Evolutionary conservation across 345 rosid species (phyloP).

Genomic region (Salix viminalis): DNA sequence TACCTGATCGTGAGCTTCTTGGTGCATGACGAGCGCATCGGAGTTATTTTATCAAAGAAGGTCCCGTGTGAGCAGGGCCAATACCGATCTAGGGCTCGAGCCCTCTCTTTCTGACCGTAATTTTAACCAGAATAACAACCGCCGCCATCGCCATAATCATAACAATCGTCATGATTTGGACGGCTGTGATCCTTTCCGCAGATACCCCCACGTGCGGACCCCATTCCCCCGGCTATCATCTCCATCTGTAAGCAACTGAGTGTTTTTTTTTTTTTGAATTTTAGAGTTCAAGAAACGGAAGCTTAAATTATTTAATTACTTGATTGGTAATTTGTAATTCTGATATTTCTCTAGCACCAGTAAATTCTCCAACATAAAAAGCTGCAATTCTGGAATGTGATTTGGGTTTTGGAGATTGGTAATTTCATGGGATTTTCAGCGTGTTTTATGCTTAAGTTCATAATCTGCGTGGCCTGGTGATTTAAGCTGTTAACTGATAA

Average conservation of each 20-base stretch:
- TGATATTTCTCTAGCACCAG: neutral
- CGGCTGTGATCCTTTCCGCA: conserved; percentile 53
- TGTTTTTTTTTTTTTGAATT: neutral
- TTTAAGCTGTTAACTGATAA: neutral
- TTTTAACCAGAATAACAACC: conserved; percentile 33
- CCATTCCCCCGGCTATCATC: conserved; percentile 28
- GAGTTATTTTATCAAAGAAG: conserved; percentile 80
- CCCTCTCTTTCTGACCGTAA: conserved; percentile 35
- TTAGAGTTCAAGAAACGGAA: neutral
- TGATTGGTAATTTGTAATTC: neutral
- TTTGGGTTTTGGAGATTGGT: neutral
- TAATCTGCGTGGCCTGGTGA: too few relatives aligned
- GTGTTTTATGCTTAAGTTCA: neutral
- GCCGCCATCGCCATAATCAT: conserved; percentile 38
- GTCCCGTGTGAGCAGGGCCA: conserved; percentile 56
- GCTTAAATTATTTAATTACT: neutral
- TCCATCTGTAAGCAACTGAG: conserved; percentile 36
- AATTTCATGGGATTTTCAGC: neutral
- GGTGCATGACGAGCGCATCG: conserved; percentile 88
- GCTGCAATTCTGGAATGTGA: neutral
- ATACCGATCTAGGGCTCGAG: conserved; percentile 37
- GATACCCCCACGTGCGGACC: conserved; percentile 50
- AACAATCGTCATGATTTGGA: conserved; percentile 52
- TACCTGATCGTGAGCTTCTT: neutral
- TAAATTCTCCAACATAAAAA: neutral